Percentiles rank a stretch among this genome's conserved stretches.
Conservation (phyloP, 495 filamentous ascomycete species). For the Neurospora tetrasperma region DNA sequence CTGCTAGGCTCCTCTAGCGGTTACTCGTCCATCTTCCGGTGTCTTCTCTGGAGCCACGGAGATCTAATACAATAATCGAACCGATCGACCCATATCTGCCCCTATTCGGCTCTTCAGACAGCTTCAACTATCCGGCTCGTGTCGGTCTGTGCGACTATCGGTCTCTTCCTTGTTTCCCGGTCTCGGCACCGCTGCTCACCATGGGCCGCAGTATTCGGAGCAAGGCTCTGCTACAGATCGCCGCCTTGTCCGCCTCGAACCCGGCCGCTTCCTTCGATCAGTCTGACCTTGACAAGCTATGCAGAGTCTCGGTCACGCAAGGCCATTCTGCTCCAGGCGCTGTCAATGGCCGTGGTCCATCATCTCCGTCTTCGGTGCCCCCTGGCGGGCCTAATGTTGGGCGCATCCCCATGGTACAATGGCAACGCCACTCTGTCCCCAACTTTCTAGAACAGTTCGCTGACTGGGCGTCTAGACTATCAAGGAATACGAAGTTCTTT, state of each 20-base stretch:
- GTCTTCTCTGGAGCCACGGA: neutral
- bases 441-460: constrained; percentile 1
- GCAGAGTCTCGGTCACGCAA: constrained; percentile 41
- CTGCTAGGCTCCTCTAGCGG: neutral
- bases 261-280: constrained; percentile 40
- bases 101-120: neutral
- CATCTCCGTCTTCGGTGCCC: constrained; percentile 4
- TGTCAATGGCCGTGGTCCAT: constrained; percentile 23
- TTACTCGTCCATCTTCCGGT: neutral
- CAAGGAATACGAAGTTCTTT: constrained; percentile 78
- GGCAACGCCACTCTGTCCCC: neutral
- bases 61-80: neutral
- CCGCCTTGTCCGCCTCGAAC: constrained; percentile 47
- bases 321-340: constrained; percentile 16
- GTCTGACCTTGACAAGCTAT: constrained; percentile 55
- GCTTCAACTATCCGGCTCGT: neutral
- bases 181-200: neutral
- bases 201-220: constrained; percentile 48
- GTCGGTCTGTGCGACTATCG: neutral
- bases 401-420: constrained; percentile 41
- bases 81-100: neutral
- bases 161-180: neutral
- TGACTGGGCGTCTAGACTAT: constrained; percentile 37
- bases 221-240: constrained; percentile 62
- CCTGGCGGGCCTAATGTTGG: constrained; percentile 23